Evolutionary conservation across 305 asterid species (phyloP).

Genomic region (Nicotiana rustica): DNA sequence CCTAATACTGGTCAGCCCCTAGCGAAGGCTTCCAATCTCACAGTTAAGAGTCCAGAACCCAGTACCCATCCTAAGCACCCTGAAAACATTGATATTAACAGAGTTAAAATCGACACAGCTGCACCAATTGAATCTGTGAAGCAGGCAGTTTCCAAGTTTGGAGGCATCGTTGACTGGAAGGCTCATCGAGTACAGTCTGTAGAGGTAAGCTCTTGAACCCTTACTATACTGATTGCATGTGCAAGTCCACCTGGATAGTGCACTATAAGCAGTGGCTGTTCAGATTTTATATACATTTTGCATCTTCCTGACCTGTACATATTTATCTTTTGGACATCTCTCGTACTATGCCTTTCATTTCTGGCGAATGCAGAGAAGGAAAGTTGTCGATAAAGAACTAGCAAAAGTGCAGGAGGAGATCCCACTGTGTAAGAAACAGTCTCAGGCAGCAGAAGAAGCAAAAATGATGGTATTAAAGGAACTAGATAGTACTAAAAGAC

Average conservation of each 20-base stretch:
- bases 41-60: constrained; percentile 17
- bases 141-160: constrained; percentile 85
- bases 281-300: neutral
- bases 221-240: constrained; percentile 5
- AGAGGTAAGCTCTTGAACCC: constrained; percentile 56
- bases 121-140: constrained; percentile 82
- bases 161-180: constrained; percentile 92
- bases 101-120: constrained; percentile 74
- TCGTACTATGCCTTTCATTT: neutral
- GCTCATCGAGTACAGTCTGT: constrained; percentile 79
- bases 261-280: constrained; percentile 1
- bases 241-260: neutral
- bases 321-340: constrained; percentile 6
- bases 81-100: constrained; percentile 50
- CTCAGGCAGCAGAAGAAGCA: constrained; percentile 77
- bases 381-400: constrained; percentile 78
- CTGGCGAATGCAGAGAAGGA: constrained; percentile 70
- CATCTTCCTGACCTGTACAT: neutral
- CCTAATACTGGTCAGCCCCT: constrained; percentile 29
- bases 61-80: constrained; percentile 39
- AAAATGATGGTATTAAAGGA: constrained; percentile 70
- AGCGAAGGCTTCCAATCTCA: constrained; percentile 32
- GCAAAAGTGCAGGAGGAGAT: constrained; percentile 81
- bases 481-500: constrained; percentile 79
- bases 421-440: constrained; percentile 71